phyloP scores from a whole-genome alignment of 1,139 yeast genomes.

The Candida mesenterica region DNA sequence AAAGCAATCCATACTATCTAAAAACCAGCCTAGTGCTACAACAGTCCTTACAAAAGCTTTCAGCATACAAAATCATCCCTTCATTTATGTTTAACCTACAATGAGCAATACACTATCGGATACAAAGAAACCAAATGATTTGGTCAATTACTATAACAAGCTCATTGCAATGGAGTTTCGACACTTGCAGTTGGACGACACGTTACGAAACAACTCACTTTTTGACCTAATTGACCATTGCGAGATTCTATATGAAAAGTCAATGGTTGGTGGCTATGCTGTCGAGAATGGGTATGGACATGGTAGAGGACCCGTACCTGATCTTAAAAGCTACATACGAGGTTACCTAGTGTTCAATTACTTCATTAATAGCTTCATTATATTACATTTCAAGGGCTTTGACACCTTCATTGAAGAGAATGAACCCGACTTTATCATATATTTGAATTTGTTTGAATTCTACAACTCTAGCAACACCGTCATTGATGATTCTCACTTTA shows the following conservation, averaged over 20 bases:
- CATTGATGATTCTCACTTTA: constrained; percentile 9
- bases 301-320: background rate
- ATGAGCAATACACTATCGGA: background rate
- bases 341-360: constrained; percentile 46
- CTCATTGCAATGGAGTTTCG: constrained; percentile 39
- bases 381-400: constrained; percentile 46
- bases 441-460: constrained; percentile 44
- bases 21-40: too few relatives aligned
- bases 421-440: constrained; percentile 44
- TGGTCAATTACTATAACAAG: constrained; percentile 21
- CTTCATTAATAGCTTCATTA: constrained; percentile 43
- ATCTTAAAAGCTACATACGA: constrained; percentile 30
- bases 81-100: too few relatives aligned
- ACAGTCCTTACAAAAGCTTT: too few relatives aligned
- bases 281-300: background rate
- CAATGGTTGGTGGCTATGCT: constrained; percentile 13
- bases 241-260: constrained; percentile 38
- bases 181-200: constrained; percentile 33
- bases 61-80: too few relatives aligned
- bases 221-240: constrained; percentile 47
- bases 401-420: constrained; percentile 39
- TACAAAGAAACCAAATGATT: constrained; percentile 3
- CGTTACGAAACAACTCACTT: constrained; percentile 32
- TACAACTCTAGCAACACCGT: constrained; percentile 32
- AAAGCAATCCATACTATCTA: too few relatives aligned